These are phyloP conservation scores for Penicillium soppii DNA, from an alignment of 495 filamentous ascomycete genomes.

Conservation along the genomic window DNA sequence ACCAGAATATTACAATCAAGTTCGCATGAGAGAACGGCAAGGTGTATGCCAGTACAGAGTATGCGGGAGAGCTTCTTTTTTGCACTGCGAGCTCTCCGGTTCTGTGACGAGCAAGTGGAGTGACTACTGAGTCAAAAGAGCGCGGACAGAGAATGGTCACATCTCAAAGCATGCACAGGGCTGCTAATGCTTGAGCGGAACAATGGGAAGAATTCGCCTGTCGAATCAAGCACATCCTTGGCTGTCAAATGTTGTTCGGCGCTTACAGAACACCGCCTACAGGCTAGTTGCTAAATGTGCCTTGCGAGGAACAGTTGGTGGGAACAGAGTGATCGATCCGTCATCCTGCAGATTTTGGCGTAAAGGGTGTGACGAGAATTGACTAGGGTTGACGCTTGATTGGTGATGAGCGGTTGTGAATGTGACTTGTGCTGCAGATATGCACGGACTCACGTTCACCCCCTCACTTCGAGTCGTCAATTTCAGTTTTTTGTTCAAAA, in stretches of 20 bases:
- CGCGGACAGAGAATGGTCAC: conserved; percentile 4
- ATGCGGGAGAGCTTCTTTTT: conserved; percentile 29
- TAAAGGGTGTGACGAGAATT: conserved; percentile 17
- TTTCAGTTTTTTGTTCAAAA: too few species aligned
- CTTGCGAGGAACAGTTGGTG: conserved; percentile 10
- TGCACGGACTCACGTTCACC: conserved; percentile 22
- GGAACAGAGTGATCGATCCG: conserved; percentile 11
- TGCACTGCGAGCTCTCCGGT: conserved; percentile 17
- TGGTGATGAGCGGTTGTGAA: conserved; percentile 37
- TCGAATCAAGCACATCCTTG: conserved; percentile 23
- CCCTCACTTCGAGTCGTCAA: background rate
- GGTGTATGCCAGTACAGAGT: background rate
- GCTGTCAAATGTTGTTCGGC: conserved; percentile 11
- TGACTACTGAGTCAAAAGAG: conserved; percentile 1
- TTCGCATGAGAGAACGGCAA: conserved; percentile 19
- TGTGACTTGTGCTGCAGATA: conserved; percentile 39
- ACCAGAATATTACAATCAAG: conserved; percentile 16
- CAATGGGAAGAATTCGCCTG: conserved; percentile 7
- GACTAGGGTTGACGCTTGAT: conserved; percentile 24
- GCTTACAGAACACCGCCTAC: conserved; percentile 25
- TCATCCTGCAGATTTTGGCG: conserved; percentile 10
- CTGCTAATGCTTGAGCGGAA: background rate
- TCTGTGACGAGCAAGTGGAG: conserved; percentile 17
- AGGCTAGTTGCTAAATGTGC: conserved; percentile 12
- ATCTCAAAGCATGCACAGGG: conserved; percentile 11